Evolutionary conservation across 495 filamentous ascomycete genomes (phyloP).

Genomic region (Aspergillus heteromorphus): DNA sequence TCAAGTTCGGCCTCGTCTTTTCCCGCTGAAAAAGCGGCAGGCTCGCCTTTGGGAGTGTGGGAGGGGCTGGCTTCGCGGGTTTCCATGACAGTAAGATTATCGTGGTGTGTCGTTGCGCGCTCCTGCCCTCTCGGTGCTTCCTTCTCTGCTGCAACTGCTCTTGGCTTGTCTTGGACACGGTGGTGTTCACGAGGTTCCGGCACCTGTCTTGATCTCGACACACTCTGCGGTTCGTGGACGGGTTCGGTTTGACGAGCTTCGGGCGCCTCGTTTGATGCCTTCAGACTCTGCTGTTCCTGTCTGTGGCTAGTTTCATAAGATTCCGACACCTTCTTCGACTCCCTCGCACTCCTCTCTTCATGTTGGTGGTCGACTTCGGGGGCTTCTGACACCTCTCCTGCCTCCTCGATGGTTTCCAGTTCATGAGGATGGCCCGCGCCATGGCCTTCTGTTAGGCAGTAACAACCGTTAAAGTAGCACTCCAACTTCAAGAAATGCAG

Average conservation of each 20-base stretch:
- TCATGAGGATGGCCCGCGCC: conserved; percentile 50
- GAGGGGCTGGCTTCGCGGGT: not conserved
- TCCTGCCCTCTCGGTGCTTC: not conserved
- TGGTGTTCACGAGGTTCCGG: no score
- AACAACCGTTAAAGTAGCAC: conserved; percentile 68
- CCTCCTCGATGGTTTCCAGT: conserved; percentile 14
- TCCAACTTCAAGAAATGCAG: conserved; percentile 80
- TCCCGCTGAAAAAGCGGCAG: not conserved
- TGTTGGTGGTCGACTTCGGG: no score
- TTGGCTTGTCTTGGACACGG: no score
- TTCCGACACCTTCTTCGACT: no score
- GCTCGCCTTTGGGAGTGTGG: not conserved
- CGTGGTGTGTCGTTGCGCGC: not conserved
- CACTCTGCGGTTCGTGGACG: no score
- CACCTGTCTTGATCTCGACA: no score
- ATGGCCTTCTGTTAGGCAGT: conserved; percentile 52
- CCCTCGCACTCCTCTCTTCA: no score
- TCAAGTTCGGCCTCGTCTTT: not conserved
- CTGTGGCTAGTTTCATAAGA: no score
- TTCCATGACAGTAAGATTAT: not conserved
- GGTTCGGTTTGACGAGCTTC: no score
- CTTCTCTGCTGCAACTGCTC: not conserved
- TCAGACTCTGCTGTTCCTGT: no score
- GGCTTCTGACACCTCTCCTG: no score
- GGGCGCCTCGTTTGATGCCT: no score